Base-by-base conservation (phyloP, 495 filamentous ascomycete genomes). In the Talaromyces proteolyticus region DNA sequence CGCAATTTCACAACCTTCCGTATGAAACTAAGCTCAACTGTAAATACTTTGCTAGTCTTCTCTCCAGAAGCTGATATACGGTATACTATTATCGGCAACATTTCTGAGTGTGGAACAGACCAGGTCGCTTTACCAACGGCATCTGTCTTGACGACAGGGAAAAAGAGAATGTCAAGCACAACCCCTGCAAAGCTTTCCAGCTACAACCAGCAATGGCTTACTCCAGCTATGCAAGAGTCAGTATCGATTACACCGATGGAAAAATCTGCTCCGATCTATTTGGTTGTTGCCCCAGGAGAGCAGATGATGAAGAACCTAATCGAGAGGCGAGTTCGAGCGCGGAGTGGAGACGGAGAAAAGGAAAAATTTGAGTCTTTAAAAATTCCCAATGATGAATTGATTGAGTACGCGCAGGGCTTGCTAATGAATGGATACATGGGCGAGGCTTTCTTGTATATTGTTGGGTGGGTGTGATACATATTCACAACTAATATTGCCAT, bases 1-100 rank as follows among this genome's bases (percentile, higher is more conserved):
- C 59, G 61, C 34, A 67, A 64, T 50, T 63, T 67, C 44, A 55
- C 61, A 18, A 67, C 63, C 11, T 59, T 67, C 44, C 61, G 63
- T 19, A 62, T 67, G 59, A 62, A 61, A 24, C 53, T 67, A 37
- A 67, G 57, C 23, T 44, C 49, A 3, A 22, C 45, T 11, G 55
- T 58, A 24, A 64, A 67, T 45, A 67, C 61, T n/a, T 40, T 62
- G 4, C 52, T 67, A 16, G 42, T 64, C 14, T 67, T 67, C 42
- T 59, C 58, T 16, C 50, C 50, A 7, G 61, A 64, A 36, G 50
- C 57, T 5, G 61, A 67, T 42, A 60, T 67, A 21, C 53, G 56
- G 44, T 64, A 58, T 42, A 48, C 55, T 3, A 57, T 55, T 11
- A 49, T 49, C 22, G 47, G 47, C 11, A 49, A 49, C 40, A n/a